These are phyloP conservation scores for Akanthomyces muscarius DNA, from an alignment of 2,329 filamentous ascomycete genomes.

Conservation along the genomic window DNA sequence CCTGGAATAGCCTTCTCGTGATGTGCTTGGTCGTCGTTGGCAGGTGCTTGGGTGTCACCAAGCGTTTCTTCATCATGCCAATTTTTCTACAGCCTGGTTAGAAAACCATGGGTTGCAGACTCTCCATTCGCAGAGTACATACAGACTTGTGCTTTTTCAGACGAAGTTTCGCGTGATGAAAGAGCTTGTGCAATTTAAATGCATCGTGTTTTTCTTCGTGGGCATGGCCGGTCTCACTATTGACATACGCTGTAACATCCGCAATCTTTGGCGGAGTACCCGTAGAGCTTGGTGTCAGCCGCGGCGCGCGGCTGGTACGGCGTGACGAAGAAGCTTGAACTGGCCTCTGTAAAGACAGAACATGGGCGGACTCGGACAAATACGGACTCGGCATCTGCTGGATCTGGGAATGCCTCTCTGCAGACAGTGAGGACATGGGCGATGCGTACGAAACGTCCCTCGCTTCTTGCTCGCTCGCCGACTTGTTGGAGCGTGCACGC, in stretches of 20 bases:
- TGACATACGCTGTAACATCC: neutral
- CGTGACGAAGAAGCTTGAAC: slow-evolving; percentile 7
- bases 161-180: neutral
- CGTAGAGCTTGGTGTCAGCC: slow-evolving; percentile 11
- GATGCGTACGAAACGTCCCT: slow-evolving; percentile 24
- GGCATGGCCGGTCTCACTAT: neutral
- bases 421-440: slow-evolving; percentile 24
- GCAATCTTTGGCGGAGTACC: neutral
- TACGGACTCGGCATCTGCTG: slow-evolving; percentile 38
- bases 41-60: neutral
- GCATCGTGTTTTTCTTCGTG: neutral
- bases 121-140: neutral
- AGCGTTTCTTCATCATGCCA: neutral
- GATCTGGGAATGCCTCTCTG: slow-evolving; percentile 9
- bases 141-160: slow-evolving; percentile 5
- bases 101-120: neutral
- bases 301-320: slow-evolving; percentile 18
- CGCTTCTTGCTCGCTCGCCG: slow-evolving; percentile 31
- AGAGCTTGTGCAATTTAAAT: neutral
- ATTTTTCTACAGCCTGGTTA: neutral
- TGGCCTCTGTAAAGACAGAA: slow-evolving; percentile 42
- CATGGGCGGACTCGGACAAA: slow-evolving; percentile 45
- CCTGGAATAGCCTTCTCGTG: neutral
- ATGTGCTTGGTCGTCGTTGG: neutral
- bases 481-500: slow-evolving; percentile 36